Evolutionary conservation across 805 yeast genomes (phyloP), one percentile per base, ranked within the genome.

Genomic region (Zygosaccharomyces bailii): DNA sequence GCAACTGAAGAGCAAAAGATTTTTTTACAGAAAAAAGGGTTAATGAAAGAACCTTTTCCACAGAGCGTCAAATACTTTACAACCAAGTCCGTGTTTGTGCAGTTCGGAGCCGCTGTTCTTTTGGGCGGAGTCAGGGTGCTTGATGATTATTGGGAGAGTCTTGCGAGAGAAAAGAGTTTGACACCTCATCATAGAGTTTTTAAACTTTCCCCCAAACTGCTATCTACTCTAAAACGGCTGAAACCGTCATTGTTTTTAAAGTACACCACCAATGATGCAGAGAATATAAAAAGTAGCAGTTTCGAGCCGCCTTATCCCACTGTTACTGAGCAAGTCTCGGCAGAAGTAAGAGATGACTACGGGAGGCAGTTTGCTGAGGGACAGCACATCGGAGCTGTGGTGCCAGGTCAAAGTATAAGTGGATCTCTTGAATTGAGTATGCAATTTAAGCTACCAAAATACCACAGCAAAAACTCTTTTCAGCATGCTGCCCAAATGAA

Each of bases 141-240:
- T 2, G 83, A 78, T 57, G 84, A 78, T 56, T 78, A 79, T 55
- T 79, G 80, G 79, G 82, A 76, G 49, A 64, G 63, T 3, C 52
- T 61, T 3, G 72, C 72, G 0, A 60, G 57, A 30, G 65, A 63
- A 14, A 73, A 73, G 48, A 74, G 74, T 0, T 71, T 73, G 40
- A 68, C 72, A 1, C 69, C 71, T 19, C 66, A 65, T 34, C 76
- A 74, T 44, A 70, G 74, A 23, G 79, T 75, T 2, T 68, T 63
- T 45, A 57, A 58, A 18, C 55, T 57, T 7, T 39, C 59, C 3
- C 4, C 40, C 1, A 52, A 52, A 34, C 16, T 60, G 10, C 30
- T 55, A 40, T 38, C 40, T 19, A 38, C 21, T 16, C 39, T 45
- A 30, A 43, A 7, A 18, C 39, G 40, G 13, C 27, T 51, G 29